These are phyloP conservation scores for Amorphotheca resinae DNA, from an alignment of 495 filamentous ascomycete species.

Conservation along the genomic window DNA sequence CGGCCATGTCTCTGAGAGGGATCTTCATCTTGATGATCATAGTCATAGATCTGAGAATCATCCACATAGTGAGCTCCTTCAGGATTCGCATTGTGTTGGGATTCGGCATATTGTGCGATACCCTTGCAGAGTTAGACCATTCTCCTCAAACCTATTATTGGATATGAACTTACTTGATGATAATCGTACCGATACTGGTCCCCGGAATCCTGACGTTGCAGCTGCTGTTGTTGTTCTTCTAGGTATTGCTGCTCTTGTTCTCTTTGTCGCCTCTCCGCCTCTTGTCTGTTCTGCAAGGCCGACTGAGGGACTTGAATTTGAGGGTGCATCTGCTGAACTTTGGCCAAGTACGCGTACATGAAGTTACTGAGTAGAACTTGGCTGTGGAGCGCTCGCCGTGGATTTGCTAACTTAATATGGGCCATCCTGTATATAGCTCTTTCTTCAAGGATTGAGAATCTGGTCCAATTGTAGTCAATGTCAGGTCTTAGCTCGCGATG, in stretches of 20 bases:
- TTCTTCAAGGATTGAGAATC: slow-evolving; percentile 92
- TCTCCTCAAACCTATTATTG: background rate
- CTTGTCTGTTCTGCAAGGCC: slow-evolving; percentile 48
- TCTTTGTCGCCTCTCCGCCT: slow-evolving; percentile 48
- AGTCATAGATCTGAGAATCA: slow-evolving; percentile 46
- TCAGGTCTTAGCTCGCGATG: slow-evolving; percentile 63
- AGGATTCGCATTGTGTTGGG: slow-evolving; percentile 21
- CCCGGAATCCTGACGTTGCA: slow-evolving; percentile 33
- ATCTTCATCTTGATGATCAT: slow-evolving; percentile 35
- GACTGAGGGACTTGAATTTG: slow-evolving; percentile 67
- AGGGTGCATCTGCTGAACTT: slow-evolving; percentile 97
- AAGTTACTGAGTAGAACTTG: slow-evolving; percentile 98
- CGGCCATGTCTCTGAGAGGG: slow-evolving; percentile 29
- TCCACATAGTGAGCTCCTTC: slow-evolving; percentile 42
- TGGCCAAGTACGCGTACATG: slow-evolving; percentile 98
- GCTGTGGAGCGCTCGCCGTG: slow-evolving; percentile 79
- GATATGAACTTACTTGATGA: slow-evolving; percentile 29
- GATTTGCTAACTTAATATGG: slow-evolving; percentile 97
- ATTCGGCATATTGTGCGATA: slow-evolving; percentile 18
- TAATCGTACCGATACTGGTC: slow-evolving; percentile 33
- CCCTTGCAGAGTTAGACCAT: slow-evolving; percentile 5
- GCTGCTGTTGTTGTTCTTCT: slow-evolving; percentile 28
- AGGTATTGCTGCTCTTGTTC: slow-evolving; percentile 45
- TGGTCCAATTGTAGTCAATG: slow-evolving; percentile 88
- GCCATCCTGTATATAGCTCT: slow-evolving; percentile 97